phyloP scores from a whole-genome alignment of 495 filamentous ascomycete species.

The Aspergillus indologenus region DNA sequence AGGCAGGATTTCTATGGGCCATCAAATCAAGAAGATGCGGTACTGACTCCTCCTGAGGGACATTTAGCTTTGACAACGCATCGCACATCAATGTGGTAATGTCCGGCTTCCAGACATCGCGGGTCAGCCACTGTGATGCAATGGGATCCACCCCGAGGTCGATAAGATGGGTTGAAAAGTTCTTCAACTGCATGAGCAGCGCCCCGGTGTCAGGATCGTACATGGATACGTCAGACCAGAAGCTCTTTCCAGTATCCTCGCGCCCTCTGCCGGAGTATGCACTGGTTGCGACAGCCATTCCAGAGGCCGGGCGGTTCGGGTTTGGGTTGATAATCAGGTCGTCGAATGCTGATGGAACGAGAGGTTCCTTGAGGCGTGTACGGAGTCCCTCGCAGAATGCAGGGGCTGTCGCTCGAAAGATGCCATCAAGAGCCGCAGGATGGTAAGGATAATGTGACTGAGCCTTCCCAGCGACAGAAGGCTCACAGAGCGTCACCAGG shows the following conservation, averaged over 20 bases:
- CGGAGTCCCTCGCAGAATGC: neutral
- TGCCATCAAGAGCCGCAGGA: constrained; percentile 1
- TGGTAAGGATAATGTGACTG: constrained; percentile 3
- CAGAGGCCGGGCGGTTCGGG: neutral
- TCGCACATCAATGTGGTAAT: constrained; percentile 30
- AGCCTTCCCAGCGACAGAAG: neutral
- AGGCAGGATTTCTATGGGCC: constrained; percentile 17
- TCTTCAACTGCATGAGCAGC: constrained; percentile 7
- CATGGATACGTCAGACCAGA: constrained; percentile 1
- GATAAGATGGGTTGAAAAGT: neutral
- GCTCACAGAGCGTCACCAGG: neutral
- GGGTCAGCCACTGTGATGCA: constrained; percentile 1
- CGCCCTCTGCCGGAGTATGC: constrained; percentile 1
- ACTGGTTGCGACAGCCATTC: constrained; percentile 3
- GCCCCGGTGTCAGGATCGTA: constrained; percentile 11
- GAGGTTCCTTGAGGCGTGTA: neutral
- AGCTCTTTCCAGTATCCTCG: constrained; percentile 1
- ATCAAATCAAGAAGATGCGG: constrained; percentile 26
- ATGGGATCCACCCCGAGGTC: constrained; percentile 1
- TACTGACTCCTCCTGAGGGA: neutral
- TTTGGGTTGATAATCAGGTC: constrained; percentile 13
- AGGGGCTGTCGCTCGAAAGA: neutral
- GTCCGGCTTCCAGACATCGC: constrained; percentile 23
- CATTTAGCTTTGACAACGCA: constrained; percentile 19
- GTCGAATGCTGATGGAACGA: constrained; percentile 6